Conservation (phyloP, 192 early-diverging fungal genomes). For the Tieghemiomyces parasiticus region DNA sequence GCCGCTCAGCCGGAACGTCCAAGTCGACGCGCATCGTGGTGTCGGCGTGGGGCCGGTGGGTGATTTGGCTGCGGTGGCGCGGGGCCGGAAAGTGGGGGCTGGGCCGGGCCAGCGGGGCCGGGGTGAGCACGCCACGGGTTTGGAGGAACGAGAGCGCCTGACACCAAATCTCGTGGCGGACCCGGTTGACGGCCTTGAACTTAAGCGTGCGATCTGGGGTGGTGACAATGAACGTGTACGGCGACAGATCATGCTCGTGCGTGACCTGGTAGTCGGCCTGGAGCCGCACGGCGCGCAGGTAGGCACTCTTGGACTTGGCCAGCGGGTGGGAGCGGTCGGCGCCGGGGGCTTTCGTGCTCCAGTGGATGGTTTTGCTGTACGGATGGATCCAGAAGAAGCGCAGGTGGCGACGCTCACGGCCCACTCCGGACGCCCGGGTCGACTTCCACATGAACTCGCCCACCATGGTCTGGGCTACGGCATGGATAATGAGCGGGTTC, state of each 20-base stretch:
- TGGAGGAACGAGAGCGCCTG: conserved; percentile 36
- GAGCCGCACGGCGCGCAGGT: conserved; percentile 40
- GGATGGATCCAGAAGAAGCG: conserved; percentile 75
- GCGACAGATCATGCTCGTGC: conserved; percentile 14
- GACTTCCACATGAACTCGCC: conserved; percentile 61
- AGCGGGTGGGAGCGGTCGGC: conserved; percentile 19
- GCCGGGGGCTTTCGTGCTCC: conserved; percentile 47
- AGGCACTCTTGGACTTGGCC: conserved; percentile 31
- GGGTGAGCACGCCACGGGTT: conserved; percentile 28
- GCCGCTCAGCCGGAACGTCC: neutral
- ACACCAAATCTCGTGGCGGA: conserved; percentile 58
- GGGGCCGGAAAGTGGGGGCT: neutral
- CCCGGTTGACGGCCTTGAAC: conserved; percentile 45
- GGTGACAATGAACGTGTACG: conserved; percentile 42
- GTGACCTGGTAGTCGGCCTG: conserved; percentile 28
- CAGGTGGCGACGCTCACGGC: conserved; percentile 43
- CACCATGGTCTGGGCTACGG: conserved; percentile 66
- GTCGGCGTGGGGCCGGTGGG: conserved; percentile 3
- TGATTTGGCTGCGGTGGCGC: neutral
- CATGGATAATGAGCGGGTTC: conserved; percentile 47
- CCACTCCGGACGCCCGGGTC: conserved; percentile 34
- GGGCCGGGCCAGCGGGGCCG: conserved; percentile 12
- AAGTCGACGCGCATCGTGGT: neutral
- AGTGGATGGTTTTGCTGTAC: conserved; percentile 62
- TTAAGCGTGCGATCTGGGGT: conserved; percentile 60